These are phyloP conservation scores for Diaporthe helianthi DNA, from an alignment of 2,329 filamentous ascomycete species.

Conservation along the genomic window DNA sequence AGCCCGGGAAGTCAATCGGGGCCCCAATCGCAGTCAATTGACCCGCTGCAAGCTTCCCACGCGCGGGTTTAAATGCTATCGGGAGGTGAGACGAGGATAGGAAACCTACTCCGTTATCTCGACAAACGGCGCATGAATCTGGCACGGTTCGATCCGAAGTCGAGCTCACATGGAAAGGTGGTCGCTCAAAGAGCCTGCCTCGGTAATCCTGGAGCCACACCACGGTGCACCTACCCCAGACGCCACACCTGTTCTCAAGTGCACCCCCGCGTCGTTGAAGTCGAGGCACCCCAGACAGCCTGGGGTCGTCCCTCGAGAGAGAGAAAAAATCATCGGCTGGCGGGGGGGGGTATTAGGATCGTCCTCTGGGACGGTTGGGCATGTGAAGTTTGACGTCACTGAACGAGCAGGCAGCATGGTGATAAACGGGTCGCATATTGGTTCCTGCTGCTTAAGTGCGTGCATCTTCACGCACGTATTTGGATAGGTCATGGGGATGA, in stretches of 20 bases:
- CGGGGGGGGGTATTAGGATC: not conserved
- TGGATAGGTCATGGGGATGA: not conserved
- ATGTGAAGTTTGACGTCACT: slow-evolving; percentile 23
- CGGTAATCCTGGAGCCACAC: not conserved
- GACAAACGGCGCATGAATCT: not conserved
- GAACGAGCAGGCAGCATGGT: not conserved
- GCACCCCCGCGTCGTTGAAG: not conserved
- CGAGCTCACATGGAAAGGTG: slow-evolving; percentile 19
- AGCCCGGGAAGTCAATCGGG: not conserved
- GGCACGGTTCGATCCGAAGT: slow-evolving; percentile 1
- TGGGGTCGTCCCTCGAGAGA: slow-evolving; percentile 8
- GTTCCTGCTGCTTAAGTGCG: not conserved
- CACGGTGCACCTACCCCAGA: slow-evolving; percentile 5
- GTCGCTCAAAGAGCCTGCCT: not conserved
- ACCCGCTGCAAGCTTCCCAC: not conserved
- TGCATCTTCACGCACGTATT: not conserved
- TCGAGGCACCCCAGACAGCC: not conserved
- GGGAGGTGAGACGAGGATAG: not conserved
- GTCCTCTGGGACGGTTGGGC: not conserved
- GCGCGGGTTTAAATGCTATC: not conserved
- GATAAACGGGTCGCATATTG: not conserved
- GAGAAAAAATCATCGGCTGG: not conserved
- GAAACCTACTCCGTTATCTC: not conserved
- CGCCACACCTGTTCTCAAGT: slow-evolving; percentile 22
- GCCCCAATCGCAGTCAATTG: not conserved